phyloP scores from a whole-genome alignment of 2,329 filamentous ascomycete genomes.

The Stenocarpella maydis region DNA sequence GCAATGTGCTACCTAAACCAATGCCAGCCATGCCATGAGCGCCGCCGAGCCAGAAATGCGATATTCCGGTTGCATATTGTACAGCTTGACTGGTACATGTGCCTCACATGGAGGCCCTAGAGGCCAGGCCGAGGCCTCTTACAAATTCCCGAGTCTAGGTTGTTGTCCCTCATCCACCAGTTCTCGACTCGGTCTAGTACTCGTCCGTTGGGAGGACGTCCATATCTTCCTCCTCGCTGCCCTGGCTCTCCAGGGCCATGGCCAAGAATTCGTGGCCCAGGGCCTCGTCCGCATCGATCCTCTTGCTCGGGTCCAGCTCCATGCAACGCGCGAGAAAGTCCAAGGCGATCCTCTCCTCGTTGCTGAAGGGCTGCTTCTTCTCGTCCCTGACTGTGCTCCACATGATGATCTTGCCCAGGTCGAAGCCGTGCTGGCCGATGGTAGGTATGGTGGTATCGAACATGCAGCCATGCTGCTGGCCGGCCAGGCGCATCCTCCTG shows the following conservation, averaged over 20 bases:
- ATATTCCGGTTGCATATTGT: not conserved
- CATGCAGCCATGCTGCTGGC: slow-evolving; percentile 85
- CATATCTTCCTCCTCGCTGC: slow-evolving; percentile 63
- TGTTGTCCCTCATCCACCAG: not conserved
- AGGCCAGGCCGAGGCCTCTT: too few relatives aligned
- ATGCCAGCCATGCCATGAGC: slow-evolving; percentile 11
- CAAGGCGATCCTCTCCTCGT: slow-evolving; percentile 77
- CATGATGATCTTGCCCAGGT: slow-evolving; percentile 90
- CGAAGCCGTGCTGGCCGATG: slow-evolving; percentile 84
- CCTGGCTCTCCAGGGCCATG: slow-evolving; percentile 47
- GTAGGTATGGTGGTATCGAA: slow-evolving; percentile 94
- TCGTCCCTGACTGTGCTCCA: slow-evolving; percentile 85
- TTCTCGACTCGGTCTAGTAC: not conserved
- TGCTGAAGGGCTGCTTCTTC: slow-evolving; percentile 60
- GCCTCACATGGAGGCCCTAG: not conserved
- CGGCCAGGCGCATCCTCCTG: slow-evolving; percentile 82
- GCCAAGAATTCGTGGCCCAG: slow-evolving; percentile 75
- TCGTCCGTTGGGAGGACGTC: slow-evolving; percentile 48
- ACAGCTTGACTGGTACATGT: not conserved
- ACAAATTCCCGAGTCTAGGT: not conserved
- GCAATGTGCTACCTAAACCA: not conserved
- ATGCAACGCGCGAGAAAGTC: slow-evolving; percentile 76
- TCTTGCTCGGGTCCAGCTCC: slow-evolving; percentile 76
- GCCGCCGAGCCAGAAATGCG: not conserved
- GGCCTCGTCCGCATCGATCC: slow-evolving; percentile 80